Evolutionary conservation across 2,329 filamentous ascomycete species (phyloP), one percentile per base, ranked within the genome.

Genomic region (Ascochyta rabiei): DNA sequence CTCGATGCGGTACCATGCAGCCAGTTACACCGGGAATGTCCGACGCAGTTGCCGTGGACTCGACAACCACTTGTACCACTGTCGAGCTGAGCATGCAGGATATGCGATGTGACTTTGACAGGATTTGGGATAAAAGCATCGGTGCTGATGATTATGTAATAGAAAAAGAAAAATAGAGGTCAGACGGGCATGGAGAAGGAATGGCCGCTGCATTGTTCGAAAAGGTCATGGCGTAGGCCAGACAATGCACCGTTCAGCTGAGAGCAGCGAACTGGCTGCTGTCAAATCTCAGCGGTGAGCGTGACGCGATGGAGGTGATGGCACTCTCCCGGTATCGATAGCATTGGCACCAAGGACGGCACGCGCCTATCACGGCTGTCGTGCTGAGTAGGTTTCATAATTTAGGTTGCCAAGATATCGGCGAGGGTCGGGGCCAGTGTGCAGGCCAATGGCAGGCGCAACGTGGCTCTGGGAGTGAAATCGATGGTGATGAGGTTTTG

Each of bases 301-400:
- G 37, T 55, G 46, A 55, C 52, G 52, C 41, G 52, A 50, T 47
- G 15, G 24, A 47, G 52, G 41, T 41, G 52, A 50, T 55, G 46
- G 26, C 52, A 55, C 52, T 55, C 47, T 55, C 41, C 52, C 41
- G 47, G 41, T 50, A 55, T 55, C 52, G 52, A 55, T 55, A 55
- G 24, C 37, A 15, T n/a, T 33, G 15, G 21, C 31, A 24, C 46
- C 42, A 49, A 50, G 41, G 10, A 13, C 8, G 19, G 41, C 42
- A 43, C 31, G 33, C 47, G 47, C 52, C 52, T 46, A 55, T 50
- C 46, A 55, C 26, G 13, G 26, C n/a, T 23, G 15, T 47, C 24
- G 24, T 33, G 30, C 37, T 42, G 30, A 38, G 52, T 26, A 42
- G 46, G n/a, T 50, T 55, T 43, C 47, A 50, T 55, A 50, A 50